These are phyloP conservation scores for Striga hermonthica DNA, from an alignment of 305 asterid genomes.

Conservation along the genomic window DNA sequence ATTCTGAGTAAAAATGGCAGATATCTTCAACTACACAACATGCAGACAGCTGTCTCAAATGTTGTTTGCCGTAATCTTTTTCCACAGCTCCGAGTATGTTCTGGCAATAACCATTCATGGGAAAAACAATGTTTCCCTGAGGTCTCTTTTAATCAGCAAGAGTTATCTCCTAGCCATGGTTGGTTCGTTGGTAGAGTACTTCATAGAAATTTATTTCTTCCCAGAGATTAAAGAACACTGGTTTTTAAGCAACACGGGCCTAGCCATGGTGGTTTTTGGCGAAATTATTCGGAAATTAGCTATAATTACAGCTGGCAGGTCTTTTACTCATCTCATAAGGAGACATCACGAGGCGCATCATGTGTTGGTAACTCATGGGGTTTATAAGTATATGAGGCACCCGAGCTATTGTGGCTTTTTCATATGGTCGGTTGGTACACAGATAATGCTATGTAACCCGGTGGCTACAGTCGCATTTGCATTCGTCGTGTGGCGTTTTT, in stretches of 20 bases:
- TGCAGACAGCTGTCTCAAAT: conserved; percentile 62
- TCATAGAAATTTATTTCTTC: conserved; percentile 57
- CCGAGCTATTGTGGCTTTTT: conserved; percentile 88
- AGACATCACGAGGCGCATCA: conserved; percentile 60
- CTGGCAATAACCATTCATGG: conserved; percentile 72
- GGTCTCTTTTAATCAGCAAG: conserved; percentile 69
- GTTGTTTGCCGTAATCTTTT: conserved; percentile 59
- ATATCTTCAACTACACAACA: conserved; percentile 51
- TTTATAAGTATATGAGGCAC: conserved; percentile 58
- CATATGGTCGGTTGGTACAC: conserved; percentile 83
- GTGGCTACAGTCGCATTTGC: conserved; percentile 56
- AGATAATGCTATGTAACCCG: conserved; percentile 83
- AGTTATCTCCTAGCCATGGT: conserved; percentile 63
- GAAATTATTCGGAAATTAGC: conserved; percentile 74
- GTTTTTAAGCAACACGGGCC: conserved; percentile 64
- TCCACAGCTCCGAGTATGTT: conserved; percentile 66
- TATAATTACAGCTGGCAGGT: conserved; percentile 75
- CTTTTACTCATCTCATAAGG: conserved; percentile 81
- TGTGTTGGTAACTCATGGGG: conserved; percentile 64
- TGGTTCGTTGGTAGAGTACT: conserved; percentile 62
- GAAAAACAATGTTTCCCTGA: conserved; percentile 50
- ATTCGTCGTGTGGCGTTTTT: conserved; percentile 69
- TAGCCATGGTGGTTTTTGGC: conserved; percentile 61
- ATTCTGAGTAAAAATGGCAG: conserved; percentile 51
- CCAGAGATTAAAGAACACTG: conserved; percentile 67